Percentiles rank a stretch among this genome's conserved stretches.
These are phyloP conservation scores for Solanum hybrid DNA, from an alignment of 305 asterid species.

Conservation along the genomic window DNA sequence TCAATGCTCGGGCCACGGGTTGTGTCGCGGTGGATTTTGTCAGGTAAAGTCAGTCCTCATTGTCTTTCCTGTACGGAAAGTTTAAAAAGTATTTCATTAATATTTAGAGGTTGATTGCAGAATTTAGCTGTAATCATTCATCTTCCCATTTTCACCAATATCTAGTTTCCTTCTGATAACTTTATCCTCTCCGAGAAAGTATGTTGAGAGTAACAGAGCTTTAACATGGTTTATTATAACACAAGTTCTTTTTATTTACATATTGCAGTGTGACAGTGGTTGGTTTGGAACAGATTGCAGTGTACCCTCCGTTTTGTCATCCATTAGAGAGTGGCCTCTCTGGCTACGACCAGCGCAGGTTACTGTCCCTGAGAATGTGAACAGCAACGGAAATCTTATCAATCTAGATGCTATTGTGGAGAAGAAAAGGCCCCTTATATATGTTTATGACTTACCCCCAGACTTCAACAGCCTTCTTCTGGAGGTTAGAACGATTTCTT, in stretches of 20 bases:
- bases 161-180: not conserved
- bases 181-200: not conserved
- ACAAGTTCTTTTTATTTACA: not conserved
- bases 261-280: slow-evolving; percentile 67
- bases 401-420: slow-evolving; percentile 50
- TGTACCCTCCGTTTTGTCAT: slow-evolving; percentile 64
- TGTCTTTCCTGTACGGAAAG: not conserved
- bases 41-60: slow-evolving; percentile 42
- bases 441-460: slow-evolving; percentile 84
- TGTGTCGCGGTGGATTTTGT: slow-evolving; percentile 92
- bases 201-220: not conserved
- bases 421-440: slow-evolving; percentile 80
- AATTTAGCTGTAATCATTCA: not conserved
- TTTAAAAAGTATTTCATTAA: not conserved
- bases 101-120: not conserved
- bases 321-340: slow-evolving; percentile 70
- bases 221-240: not conserved
- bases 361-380: slow-evolving; percentile 37
- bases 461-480: slow-evolving; percentile 84
- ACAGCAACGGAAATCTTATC: slow-evolving; percentile 20
- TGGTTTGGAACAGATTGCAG: slow-evolving; percentile 97
- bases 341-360: slow-evolving; percentile 83
- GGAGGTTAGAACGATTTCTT: slow-evolving; percentile 41
- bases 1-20: slow-evolving; percentile 78
- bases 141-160: not conserved